phyloP scores from a whole-genome alignment of 2,329 filamentous ascomycete species.

The Alternaria infectoria region DNA sequence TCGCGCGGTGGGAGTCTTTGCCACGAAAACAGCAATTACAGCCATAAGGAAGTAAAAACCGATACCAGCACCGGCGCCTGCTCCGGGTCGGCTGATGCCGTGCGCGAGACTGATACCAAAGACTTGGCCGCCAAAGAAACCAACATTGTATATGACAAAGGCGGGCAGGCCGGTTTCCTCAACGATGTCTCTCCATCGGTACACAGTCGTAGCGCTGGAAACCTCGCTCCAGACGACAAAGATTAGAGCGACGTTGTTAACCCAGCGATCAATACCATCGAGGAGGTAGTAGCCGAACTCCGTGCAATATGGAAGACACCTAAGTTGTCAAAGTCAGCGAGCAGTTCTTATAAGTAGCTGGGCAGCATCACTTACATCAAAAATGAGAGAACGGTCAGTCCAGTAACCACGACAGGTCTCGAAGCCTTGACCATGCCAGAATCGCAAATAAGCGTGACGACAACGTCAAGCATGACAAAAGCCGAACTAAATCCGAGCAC shows the following conservation, averaged over 20 bases:
- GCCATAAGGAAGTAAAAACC: constrained; percentile 58
- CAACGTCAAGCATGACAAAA: constrained; percentile 65
- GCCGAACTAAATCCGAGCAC: constrained; percentile 65
- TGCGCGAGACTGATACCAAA: constrained; percentile 61
- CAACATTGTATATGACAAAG: constrained; percentile 57
- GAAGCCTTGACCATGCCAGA: constrained; percentile 55
- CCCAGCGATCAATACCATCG: constrained; percentile 62
- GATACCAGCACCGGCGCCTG: constrained; percentile 60
- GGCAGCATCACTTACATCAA: constrained; percentile 43
- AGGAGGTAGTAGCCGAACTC: constrained; percentile 64
- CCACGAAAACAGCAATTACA: constrained; percentile 50
- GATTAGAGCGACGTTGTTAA: constrained; percentile 62
- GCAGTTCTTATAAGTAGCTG: neutral
- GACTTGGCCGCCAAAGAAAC: constrained; percentile 61
- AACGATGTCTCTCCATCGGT: constrained; percentile 59
- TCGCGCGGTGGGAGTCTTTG: constrained; percentile 51
- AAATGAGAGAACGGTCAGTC: constrained; percentile 58
- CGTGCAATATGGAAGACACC: constrained; percentile 63
- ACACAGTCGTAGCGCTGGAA: constrained; percentile 60
- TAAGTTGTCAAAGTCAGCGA: neutral
- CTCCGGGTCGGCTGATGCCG: constrained; percentile 48
- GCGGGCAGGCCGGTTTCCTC: constrained; percentile 54
- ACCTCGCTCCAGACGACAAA: constrained; percentile 63
- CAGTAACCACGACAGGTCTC: constrained; percentile 58
- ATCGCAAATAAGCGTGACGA: constrained; percentile 62